Evolutionary conservation across 108 stramenopile genomes (phyloP).

Genomic region (Cyclotella sp.): DNA sequence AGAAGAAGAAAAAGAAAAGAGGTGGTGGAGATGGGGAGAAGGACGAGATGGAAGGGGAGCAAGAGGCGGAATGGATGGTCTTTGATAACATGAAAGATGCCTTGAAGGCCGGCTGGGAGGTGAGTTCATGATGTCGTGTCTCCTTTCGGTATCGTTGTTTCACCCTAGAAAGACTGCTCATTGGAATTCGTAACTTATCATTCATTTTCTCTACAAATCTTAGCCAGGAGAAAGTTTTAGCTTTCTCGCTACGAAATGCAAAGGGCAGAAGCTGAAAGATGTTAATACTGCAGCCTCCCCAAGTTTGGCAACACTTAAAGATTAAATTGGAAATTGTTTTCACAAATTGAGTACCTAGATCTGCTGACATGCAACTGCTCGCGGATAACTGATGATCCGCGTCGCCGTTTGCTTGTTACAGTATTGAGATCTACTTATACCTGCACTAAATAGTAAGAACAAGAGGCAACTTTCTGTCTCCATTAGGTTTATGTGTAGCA

Average conservation of each 20-base stretch:
- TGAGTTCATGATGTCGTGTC: slow-evolving; percentile 20
- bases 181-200: not conserved
- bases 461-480: too few relatives aligned
- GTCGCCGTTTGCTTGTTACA: too few relatives aligned
- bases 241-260: slow-evolving; percentile 75
- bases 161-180: not conserved
- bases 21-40: slow-evolving; percentile 41
- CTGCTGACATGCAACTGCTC: too few relatives aligned
- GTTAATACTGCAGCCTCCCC: slow-evolving; percentile 17
- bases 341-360: too few relatives aligned
- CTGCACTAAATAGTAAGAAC: too few relatives aligned
- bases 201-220: not conserved
- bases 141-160: not conserved
- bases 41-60: slow-evolving; percentile 29
- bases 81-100: slow-evolving; percentile 80
- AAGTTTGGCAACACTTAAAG: slow-evolving; percentile 22
- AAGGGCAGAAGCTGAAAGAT: slow-evolving; percentile 69
- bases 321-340: not conserved
- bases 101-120: slow-evolving; percentile 81
- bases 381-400: too few relatives aligned
- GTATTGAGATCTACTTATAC: too few relatives aligned
- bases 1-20: slow-evolving; percentile 59
- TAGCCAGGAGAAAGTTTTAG: slow-evolving; percentile 83
- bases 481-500: too few relatives aligned
- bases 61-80: slow-evolving; percentile 55